A percentile compares a stretch with the other conserved stretches of the same genome.
These are phyloP conservation scores for Escallonia herrerae DNA, from an alignment of 129 eudicot genomes.

Conservation along the genomic window DNA sequence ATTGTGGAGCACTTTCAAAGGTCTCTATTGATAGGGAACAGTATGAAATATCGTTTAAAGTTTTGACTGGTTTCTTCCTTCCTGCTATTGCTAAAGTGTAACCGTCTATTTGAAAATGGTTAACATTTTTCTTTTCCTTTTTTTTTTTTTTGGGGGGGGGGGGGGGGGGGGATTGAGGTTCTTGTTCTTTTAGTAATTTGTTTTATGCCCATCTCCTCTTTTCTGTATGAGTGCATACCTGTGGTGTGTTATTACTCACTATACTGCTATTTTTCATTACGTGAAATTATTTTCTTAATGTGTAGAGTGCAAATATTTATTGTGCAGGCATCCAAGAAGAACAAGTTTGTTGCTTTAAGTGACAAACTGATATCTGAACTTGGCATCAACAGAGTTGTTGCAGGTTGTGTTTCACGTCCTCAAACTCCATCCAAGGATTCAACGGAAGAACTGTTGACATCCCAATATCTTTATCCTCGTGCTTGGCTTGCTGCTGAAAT, in stretches of 20 bases:
- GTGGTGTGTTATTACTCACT: neutral
- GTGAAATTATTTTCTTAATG: neutral
- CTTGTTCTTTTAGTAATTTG: neutral
- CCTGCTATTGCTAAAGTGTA: too few relatives aligned
- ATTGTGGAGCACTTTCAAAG: too few relatives aligned
- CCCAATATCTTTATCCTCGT: slow-evolving; percentile 33
- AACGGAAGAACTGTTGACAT: slow-evolving; percentile 15
- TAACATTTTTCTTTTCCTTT: too few relatives aligned
- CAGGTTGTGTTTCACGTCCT: slow-evolving; percentile 24
- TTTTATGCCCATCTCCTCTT: neutral
- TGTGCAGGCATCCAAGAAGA: slow-evolving; percentile 46
- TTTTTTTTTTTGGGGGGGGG: neutral
- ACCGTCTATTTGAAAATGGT: too few relatives aligned
- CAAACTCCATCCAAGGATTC: slow-evolving; percentile 23
- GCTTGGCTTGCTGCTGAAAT: slow-evolving; percentile 96
- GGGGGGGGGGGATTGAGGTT: neutral
- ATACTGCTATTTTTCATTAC: neutral
- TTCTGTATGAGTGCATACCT: neutral
- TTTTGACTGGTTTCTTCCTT: too few relatives aligned
- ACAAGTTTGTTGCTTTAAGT: slow-evolving; percentile 47
- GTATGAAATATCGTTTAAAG: too few relatives aligned
- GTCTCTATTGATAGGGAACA: too few relatives aligned
- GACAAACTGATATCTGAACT: slow-evolving; percentile 70
- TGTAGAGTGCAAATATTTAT: slow-evolving; percentile 2
- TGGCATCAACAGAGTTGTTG: slow-evolving; percentile 61